Evolutionary conservation across 202 grass and related monocot genomes (phyloP).

Genomic region (Saccharum hybrid): DNA sequence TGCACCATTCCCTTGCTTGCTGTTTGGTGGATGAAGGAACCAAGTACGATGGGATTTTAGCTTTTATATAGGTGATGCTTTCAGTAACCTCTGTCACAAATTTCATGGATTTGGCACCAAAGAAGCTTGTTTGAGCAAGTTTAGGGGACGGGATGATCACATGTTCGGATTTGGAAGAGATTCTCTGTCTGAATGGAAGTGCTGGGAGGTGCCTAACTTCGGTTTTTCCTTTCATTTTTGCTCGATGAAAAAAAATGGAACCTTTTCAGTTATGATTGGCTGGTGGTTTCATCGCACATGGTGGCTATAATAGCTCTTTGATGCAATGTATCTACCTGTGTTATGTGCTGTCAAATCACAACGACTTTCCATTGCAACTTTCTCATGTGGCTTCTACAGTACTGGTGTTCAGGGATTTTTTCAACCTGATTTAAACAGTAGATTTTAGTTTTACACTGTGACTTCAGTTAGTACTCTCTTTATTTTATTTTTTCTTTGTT

Average conservation of each 20-base stretch:
- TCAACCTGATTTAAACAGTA: neutral
- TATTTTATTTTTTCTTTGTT: neutral
- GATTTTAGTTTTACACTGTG: neutral
- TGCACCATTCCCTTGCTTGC: constrained; percentile 46
- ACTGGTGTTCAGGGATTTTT: constrained; percentile 1
- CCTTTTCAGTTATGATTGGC: constrained; percentile 34
- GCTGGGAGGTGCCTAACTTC: constrained; percentile 35
- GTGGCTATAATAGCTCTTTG: neutral
- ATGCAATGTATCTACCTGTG: constrained; percentile 28
- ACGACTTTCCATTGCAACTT: neutral
- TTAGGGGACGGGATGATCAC: constrained; percentile 42
- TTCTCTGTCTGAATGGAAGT: constrained; percentile 27
- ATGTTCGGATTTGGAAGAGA: constrained; percentile 48
- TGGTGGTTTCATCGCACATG: constrained; percentile 49
- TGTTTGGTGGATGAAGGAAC: constrained; percentile 49
- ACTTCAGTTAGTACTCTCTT: neutral
- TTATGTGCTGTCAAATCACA: constrained; percentile 16
- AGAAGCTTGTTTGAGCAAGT: constrained; percentile 44
- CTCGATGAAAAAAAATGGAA: neutral
- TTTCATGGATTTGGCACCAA: constrained; percentile 44
- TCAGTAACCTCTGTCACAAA: constrained; percentile 48
- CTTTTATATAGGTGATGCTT: constrained; percentile 37
- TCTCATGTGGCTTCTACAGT: neutral
- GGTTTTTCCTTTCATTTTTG: constrained; percentile 1
- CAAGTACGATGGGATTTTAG: constrained; percentile 27